These are phyloP conservation scores for Climacium dendroides DNA, from an alignment of 225 moss, liverwort and hornwort species.

Conservation along the genomic window DNA sequence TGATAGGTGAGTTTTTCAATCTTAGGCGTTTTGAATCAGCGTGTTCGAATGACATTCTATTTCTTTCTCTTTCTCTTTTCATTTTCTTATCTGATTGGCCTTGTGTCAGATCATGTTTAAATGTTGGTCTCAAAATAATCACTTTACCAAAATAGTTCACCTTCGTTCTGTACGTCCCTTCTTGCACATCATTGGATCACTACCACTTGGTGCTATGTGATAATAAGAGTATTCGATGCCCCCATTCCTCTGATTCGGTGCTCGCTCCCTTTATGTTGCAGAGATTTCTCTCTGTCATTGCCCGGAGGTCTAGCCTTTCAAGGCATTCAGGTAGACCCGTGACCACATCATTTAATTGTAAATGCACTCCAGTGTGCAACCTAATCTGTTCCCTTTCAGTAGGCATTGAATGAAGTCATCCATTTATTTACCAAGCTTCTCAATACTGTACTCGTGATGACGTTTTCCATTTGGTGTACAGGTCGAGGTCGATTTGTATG, in stretches of 20 bases:
- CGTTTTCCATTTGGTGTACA: neutral
- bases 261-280: conserved; percentile 8
- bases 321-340: conserved; percentile 39
- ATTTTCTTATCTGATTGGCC: neutral
- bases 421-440: neutral
- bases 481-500: conserved; percentile 47
- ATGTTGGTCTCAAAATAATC: neutral
- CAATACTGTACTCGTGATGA: neutral
- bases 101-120: neutral
- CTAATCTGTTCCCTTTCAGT: neutral
- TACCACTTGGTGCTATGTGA: neutral
- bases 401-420: neutral
- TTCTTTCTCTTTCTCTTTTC: neutral
- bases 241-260: neutral
- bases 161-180: neutral
- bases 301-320: conserved; percentile 66
- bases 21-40: neutral
- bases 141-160: neutral
- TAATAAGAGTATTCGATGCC: neutral
- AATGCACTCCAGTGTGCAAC: neutral
- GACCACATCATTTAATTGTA: neutral
- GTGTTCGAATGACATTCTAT: neutral
- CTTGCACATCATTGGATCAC: neutral
- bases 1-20: conserved; percentile 29
- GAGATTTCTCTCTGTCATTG: conserved; percentile 62